Percentiles rank a stretch among this genome's conserved stretches.
These are phyloP conservation scores for Leucaena leucocephala DNA, from an alignment of 306 rosid species.

Conservation along the genomic window DNA sequence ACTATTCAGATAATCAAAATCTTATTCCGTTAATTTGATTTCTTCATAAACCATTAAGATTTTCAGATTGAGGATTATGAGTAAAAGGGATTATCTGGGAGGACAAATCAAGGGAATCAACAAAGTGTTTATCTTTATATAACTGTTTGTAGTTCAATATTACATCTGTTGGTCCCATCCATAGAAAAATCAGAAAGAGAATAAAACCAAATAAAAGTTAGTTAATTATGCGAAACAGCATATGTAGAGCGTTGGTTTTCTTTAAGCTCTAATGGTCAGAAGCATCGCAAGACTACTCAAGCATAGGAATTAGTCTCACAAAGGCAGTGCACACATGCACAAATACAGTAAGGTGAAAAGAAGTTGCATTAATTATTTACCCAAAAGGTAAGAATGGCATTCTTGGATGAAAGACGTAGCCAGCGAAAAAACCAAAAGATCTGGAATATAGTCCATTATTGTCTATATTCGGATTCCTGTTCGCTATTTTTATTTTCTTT, in stretches of 20 bases:
- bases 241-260: slow-evolving; percentile 1
- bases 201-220: slow-evolving; percentile 11
- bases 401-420: slow-evolving; percentile 1
- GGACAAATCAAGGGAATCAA: slow-evolving; percentile 32
- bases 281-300: slow-evolving; percentile 23
- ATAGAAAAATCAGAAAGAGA: slow-evolving; percentile 30
- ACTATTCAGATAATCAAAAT: not conserved
- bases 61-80: slow-evolving; percentile 9
- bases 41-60: slow-evolving; percentile 18
- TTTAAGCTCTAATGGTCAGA: slow-evolving; percentile 22
- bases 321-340: slow-evolving; percentile 35
- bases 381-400: slow-evolving; percentile 9
- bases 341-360: slow-evolving; percentile 34
- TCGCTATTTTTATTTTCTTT: not conserved
- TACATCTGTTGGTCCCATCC: slow-evolving; percentile 48
- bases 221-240: not conserved
- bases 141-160: slow-evolving; percentile 33
- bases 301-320: slow-evolving; percentile 28
- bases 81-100: slow-evolving; percentile 31
- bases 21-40: slow-evolving; percentile 5
- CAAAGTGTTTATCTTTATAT: slow-evolving; percentile 25
- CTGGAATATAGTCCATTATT: slow-evolving; percentile 5
- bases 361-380: slow-evolving; percentile 26
- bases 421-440: not conserved
- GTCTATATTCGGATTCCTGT: not conserved